Percentiles rank a stretch among this genome's conserved stretches.
These are phyloP conservation scores for Ganoderma lucidum DNA, from an alignment of 1,284 basidiomycete genomes.

Conservation along the genomic window DNA sequence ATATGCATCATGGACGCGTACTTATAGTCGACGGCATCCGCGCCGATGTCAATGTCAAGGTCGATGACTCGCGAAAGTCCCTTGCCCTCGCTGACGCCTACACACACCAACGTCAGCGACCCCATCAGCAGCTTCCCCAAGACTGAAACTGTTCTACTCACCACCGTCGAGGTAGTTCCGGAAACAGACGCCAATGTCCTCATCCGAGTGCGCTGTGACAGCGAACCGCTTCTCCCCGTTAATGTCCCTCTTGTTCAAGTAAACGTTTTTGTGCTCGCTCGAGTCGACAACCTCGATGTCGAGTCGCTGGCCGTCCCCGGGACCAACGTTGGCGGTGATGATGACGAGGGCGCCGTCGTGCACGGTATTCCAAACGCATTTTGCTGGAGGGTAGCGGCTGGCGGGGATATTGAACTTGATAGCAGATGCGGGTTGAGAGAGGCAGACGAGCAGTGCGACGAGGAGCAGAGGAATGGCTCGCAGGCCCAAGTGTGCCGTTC, in stretches of 20 bases:
- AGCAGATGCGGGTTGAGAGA: constrained; percentile 51
- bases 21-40: constrained; percentile 99
- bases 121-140: neutral
- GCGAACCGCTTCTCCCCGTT: constrained; percentile 93
- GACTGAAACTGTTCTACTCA: constrained; percentile 49
- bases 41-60: constrained; percentile 97
- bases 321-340: constrained; percentile 90
- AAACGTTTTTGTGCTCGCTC: constrained; percentile 87
- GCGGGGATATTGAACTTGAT: constrained; percentile 88
- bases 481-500: constrained; percentile 10
- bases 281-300: constrained; percentile 97
- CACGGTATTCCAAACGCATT: constrained; percentile 96
- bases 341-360: constrained; percentile 88
- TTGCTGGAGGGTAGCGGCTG: constrained; percentile 71
- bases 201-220: constrained; percentile 92
- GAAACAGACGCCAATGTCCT: constrained; percentile 96
- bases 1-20: constrained; percentile 47
- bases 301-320: constrained; percentile 78
- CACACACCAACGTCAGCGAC: constrained; percentile 1
- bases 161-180: constrained; percentile 80
- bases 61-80: constrained; percentile 79
- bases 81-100: constrained; percentile 55
- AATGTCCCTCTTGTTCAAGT: constrained; percentile 89
- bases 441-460: constrained; percentile 40
- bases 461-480: constrained; percentile 39